A percentile compares a stretch with the other conserved stretches of the same genome.
These are phyloP conservation scores for Colletotrichum trifolii DNA, from an alignment of 2,329 filamentous ascomycete genomes.

Conservation along the genomic window DNA sequence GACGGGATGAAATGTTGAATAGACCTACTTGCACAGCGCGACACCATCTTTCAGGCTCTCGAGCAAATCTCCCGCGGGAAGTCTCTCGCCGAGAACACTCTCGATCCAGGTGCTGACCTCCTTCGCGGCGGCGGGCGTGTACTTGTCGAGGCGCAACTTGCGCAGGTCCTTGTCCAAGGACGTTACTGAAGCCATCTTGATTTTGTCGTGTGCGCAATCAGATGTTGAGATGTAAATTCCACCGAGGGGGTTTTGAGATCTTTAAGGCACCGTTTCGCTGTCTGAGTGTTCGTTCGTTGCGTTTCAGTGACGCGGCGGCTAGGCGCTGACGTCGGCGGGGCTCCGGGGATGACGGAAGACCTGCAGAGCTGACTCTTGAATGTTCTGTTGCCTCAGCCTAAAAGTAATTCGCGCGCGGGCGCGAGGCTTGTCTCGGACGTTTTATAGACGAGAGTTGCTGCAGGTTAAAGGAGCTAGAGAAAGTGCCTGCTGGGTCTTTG, in stretches of 20 bases:
- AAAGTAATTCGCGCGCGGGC: slow-evolving; percentile 17
- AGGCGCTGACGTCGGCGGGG: slow-evolving; percentile 35
- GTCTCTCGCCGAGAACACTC: slow-evolving; percentile 76
- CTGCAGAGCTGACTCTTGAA: neutral
- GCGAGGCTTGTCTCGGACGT: slow-evolving; percentile 16
- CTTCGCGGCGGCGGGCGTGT: slow-evolving; percentile 89
- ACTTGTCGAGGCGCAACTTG: slow-evolving; percentile 90
- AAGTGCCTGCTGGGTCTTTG: too few species aligned
- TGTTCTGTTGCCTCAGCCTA: neutral
- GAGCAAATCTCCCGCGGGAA: slow-evolving; percentile 81
- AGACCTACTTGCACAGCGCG: slow-evolving; percentile 85
- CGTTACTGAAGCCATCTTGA: slow-evolving; percentile 87
- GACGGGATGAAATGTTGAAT: neutral
- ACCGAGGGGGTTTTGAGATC: neutral
- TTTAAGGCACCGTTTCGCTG: slow-evolving; percentile 5
- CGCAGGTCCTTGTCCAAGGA: slow-evolving; percentile 96
- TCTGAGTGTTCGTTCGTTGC: slow-evolving; percentile 23
- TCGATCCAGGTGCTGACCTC: slow-evolving; percentile 91
- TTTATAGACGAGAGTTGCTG: slow-evolving; percentile 11
- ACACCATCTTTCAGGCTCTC: slow-evolving; percentile 91
- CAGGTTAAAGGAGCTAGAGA: too few species aligned
- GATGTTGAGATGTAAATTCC: neutral
- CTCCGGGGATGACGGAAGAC: slow-evolving; percentile 28
- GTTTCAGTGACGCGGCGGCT: slow-evolving; percentile 33
- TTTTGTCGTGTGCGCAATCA: slow-evolving; percentile 5